Percentiles rank a stretch among this genome's conserved stretches.
Conservation (phyloP, 345 rosid genomes). For the Rhizophora apiculata region DNA sequence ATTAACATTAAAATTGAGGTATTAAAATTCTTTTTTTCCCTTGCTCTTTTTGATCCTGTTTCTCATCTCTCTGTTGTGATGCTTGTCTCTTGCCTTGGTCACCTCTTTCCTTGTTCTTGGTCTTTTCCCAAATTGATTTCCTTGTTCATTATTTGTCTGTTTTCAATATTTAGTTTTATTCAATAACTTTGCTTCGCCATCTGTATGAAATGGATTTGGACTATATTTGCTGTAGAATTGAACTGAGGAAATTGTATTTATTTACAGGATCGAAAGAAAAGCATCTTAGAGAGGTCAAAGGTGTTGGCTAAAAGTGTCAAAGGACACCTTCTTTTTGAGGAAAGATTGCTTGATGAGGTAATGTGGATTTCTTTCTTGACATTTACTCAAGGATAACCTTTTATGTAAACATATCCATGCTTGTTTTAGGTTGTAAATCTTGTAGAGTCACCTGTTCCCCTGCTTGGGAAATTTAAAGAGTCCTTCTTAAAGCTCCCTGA, state of each 20-base stretch:
- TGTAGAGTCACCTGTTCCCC: conserved; percentile 86
- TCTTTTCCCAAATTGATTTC: too few species aligned
- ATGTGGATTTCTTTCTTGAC: conserved; percentile 20
- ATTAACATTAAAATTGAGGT: conserved; percentile 75
- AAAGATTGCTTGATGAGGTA: conserved; percentile 80
- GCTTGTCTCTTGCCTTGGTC: too few species aligned
- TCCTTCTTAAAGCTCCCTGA: conserved; percentile 89
- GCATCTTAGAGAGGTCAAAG: conserved; percentile 57
- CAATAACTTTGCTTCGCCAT: background rate
- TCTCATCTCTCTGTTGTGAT: too few species aligned
- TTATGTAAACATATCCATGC: conserved; percentile 4
- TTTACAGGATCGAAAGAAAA: conserved; percentile 60
- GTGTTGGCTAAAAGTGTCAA: conserved; percentile 64
- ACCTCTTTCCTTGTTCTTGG: too few species aligned
- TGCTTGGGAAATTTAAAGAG: conserved; percentile 75
- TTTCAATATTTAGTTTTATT: conserved; percentile 12
- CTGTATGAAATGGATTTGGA: conserved; percentile 9
- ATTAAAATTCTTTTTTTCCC: conserved; percentile 12
- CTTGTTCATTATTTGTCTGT: background rate
- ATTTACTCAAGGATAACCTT: conserved; percentile 5
- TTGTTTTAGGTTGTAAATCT: conserved; percentile 82
- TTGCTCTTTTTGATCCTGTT: background rate
- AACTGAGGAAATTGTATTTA: conserved; percentile 10
- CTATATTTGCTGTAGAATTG: conserved; percentile 2
- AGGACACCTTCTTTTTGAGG: conserved; percentile 53